These are phyloP conservation scores for Stylonectria norvegica DNA, from an alignment of 2,329 filamentous ascomycete species.

Conservation along the genomic window DNA sequence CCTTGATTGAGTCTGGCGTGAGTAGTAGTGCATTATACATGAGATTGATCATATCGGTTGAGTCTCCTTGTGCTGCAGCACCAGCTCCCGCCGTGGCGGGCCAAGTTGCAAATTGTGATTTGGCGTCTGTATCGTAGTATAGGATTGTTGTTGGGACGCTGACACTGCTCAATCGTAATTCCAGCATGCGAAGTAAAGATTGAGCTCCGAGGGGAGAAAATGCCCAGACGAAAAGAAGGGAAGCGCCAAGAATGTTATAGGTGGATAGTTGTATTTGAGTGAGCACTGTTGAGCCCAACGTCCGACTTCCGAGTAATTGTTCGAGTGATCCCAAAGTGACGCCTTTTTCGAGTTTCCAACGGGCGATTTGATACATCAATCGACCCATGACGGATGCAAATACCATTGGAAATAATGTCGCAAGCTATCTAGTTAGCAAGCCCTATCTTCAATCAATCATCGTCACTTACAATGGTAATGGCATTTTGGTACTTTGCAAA, in stretches of 20 bases:
- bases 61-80: no score
- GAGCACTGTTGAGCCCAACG: constrained; percentile 6
- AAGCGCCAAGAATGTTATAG: not conserved
- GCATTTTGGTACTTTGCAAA: not conserved
- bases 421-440: not conserved
- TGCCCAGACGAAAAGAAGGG: not conserved
- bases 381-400: constrained; percentile 13
- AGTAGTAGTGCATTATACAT: constrained; percentile 2
- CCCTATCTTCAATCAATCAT: not conserved
- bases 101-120: constrained; percentile 2
- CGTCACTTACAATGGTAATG: not conserved
- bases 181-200: constrained; percentile 1
- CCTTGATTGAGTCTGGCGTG: not conserved
- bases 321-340: constrained; percentile 4
- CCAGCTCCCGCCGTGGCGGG: no score
- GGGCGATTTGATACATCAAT: constrained; percentile 5
- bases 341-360: constrained; percentile 11
- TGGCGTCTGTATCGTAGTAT: constrained; percentile 2
- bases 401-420: constrained; percentile 11
- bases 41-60: not conserved
- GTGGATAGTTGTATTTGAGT: constrained; percentile 5
- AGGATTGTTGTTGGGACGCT: not conserved
- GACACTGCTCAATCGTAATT: not conserved
- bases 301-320: constrained; percentile 13
- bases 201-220: constrained; percentile 2